Base-by-base conservation (phyloP, 2,329 filamentous ascomycete genomes). In the Beauveria brongniartii region DNA sequence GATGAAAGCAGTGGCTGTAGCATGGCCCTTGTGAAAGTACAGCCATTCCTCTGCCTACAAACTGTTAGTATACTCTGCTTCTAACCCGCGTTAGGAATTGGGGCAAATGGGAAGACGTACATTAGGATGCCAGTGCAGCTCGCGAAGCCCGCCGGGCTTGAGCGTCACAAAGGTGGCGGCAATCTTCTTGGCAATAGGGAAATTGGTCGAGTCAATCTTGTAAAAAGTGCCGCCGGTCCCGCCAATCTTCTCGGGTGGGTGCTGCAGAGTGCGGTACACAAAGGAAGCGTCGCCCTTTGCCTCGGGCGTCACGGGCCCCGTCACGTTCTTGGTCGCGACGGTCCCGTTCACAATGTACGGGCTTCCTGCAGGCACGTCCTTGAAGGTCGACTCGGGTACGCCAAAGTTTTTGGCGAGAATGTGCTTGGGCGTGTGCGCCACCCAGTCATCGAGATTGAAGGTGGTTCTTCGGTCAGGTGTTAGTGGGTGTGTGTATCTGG, bases 391-490 rank as follows among this genome's bases (percentile, higher is more conserved):
- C 24, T 79, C 77, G 54, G 82, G 76, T 22, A 89, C 78, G 24
- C 84, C 84, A 64, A 89, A 89, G 74, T 89, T 89, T 74, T 87
- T 88, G 41, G 86, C 85, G 0, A 89, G 75, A 50, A 90, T 77
- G 10, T 69, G 64, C 55, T 80, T 82, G 0, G 87, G 86, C 0
- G 86, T 89, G 68, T 88, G 86, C 0, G 80, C 74, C 41, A 90
- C 77, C 86, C 86, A 89, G 73, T 90, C 86, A 64, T 86, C 85
- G 26, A 89, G 78, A 73, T 85, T 87, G 77, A 89, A 90, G 0
- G 87, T 89, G 0, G 84, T 87, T n/a, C 83, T 82, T 18, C 6
- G 1, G 28, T 4, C 12, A 5, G 18, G 26, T 65, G 24, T 65
- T 48, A 41, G 41, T 48, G 1, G n/a, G 14, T 18, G 22, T 65